Conservation (phyloP, 1,284 basidiomycete species). For the Ceratorhiza oryzae-sativae region DNA sequence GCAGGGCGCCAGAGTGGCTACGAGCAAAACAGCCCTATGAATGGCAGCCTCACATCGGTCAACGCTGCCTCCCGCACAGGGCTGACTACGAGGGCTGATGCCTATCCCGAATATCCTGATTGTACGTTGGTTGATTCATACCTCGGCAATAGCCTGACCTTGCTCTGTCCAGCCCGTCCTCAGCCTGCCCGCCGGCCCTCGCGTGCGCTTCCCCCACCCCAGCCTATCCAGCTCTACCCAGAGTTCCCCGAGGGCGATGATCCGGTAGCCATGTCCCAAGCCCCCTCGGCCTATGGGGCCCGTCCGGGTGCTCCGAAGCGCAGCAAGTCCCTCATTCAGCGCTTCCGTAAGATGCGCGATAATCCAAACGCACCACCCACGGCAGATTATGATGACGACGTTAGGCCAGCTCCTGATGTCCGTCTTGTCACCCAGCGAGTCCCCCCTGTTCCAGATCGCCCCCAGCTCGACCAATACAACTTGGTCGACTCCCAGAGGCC, state of each 20-base stretch:
- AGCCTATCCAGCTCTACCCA: constrained; percentile 42
- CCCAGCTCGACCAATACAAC: background rate
- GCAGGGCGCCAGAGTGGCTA: constrained; percentile 61
- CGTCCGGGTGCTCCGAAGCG: constrained; percentile 41
- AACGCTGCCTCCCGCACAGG: constrained; percentile 31
- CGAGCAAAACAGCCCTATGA: constrained; percentile 24
- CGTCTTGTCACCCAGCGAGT: constrained; percentile 20
- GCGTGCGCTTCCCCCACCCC: constrained; percentile 42
- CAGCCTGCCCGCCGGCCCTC: constrained; percentile 34
- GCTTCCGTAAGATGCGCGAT: constrained; percentile 46
- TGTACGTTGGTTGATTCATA: background rate
- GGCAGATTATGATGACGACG: constrained; percentile 22
- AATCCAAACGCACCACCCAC: constrained; percentile 44
- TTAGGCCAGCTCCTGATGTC: constrained; percentile 5
- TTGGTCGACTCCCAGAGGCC: background rate
- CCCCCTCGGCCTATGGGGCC: constrained; percentile 35
- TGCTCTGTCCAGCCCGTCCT: constrained; percentile 26
- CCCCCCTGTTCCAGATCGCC: constrained; percentile 13
- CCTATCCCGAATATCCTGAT: constrained; percentile 30
- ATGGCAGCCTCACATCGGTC: constrained; percentile 30
- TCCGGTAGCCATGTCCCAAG: constrained; percentile 25
- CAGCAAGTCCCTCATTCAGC: constrained; percentile 46
- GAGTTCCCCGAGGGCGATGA: constrained; percentile 38
- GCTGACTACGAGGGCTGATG: constrained; percentile 30
- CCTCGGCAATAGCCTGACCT: background rate